Evolutionary conservation across 371 early-diverging fungal species (phyloP), one percentile per base, ranked within the genome.

Genomic region (Apophysomyces trapeziformis): DNA sequence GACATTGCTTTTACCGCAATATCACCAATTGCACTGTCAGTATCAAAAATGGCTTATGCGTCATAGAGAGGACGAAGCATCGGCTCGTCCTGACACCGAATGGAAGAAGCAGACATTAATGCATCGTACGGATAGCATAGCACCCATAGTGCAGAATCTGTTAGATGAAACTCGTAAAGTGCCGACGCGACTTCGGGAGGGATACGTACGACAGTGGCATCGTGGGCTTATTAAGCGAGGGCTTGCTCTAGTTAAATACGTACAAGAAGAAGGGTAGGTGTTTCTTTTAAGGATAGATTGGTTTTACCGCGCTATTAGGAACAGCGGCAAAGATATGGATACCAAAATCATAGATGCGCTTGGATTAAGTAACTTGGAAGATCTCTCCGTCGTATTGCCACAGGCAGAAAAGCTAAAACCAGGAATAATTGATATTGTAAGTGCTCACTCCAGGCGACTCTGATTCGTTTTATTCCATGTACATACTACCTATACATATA

Each of bases 121-220:
- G 43, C 76, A 76, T 57, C 73, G 67, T 1, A 75, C 77, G 16
- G 77, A 80, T 35, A 59, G 59, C 12, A 77, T 82, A 5, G 87
- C 87, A 1, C 85, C 87, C 1, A 80, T 82, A 77, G 76, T 87
- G 0, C 83, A 83, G 46, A 71, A 72, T n/a, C 64, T 87, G 32
- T 64, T 87, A 1, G 78, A 81, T 38, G 85, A 85, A 58, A 71
- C 72, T 0, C 72, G 76, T 2, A 70, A 66, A 13, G 66, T 87
- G 13, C 87, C 87, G 0, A 65, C 77, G 3, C 67, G 82, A 41
- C 72, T 85, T 72, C 73, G 87, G 38, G 87, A 87, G 60, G 81
- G 79, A 0, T 87, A 83, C 68, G 78, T 84, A 7, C 72, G 80
- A 2, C 85, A 87, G 64, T 87, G 87, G 87, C 79, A 82, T 35